Base-by-base conservation (phyloP, 169 alveolate species). In the Cyclospora cayetanensis region DNA sequence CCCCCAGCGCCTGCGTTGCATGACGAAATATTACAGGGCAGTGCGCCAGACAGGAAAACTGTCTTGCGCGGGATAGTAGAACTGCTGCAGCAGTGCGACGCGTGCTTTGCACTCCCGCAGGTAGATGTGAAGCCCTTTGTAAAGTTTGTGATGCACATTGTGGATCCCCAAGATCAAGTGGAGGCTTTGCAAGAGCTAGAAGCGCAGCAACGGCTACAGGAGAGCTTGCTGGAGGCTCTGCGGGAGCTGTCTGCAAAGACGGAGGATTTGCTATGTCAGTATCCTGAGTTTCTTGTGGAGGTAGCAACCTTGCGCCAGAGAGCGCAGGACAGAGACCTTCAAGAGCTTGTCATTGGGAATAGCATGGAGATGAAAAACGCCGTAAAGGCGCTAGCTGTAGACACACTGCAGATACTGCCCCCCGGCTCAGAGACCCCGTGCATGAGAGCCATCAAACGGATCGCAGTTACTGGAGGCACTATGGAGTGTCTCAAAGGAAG, bases 81-180 rank as follows among this genome's bases (percentile, higher is more conserved):
- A 20, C 29, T 74, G 85, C 85, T 74, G 65, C 85, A 74, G 65
- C 85, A 74, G 63, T 74, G 43, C n/a, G 85, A 74, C 31, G 85
- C 85, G 1, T 74, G 85, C 85, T 4, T 39, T n/a, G 85, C 85
- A 1, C 65, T 74, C 27, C 85, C 85, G 27, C 39, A 22, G 42
- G 85, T 74, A 65, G 85, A 37, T 9, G 53, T 27, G 34, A n/a
- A 27, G 18, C 85, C 85, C 1, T 74, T 74, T 41, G 18, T 46
- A 11, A 65, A 29, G 12, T 74, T 74, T 20, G 15, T 74, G 31
- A 11, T n/a, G 63, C 39, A 41, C 22, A n/a, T 74, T 11, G 65
- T 74, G 85, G 66, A 55, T 39, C 53, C 85, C 42, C 39, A 18
- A 27, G 85, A 74, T 55, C 85, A 74, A 5, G 55, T 25, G 85